These are phyloP conservation scores for Parachaetomium inaequale DNA, from an alignment of 495 filamentous ascomycete genomes.

Conservation along the genomic window DNA sequence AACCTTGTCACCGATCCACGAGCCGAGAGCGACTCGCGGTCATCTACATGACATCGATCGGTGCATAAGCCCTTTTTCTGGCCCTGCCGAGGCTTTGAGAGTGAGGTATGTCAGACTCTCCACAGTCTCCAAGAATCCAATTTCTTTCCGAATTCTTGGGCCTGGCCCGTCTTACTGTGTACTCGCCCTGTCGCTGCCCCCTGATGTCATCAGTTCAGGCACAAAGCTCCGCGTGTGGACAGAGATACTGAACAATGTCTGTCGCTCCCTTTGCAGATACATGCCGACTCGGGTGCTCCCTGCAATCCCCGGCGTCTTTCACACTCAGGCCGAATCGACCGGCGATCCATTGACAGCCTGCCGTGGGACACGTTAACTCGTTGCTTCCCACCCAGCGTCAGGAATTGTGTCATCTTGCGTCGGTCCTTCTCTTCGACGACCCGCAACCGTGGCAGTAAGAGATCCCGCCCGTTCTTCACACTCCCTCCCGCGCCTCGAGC, in stretches of 20 bases:
- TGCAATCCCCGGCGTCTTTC: slow-evolving; percentile 54
- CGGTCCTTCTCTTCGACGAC: slow-evolving; percentile 40
- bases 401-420: slow-evolving; percentile 51
- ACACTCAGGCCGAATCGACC: slow-evolving; percentile 42
- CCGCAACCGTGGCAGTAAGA: slow-evolving; percentile 65
- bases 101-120: slow-evolving; percentile 31
- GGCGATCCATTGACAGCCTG: slow-evolving; percentile 45
- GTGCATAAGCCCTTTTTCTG: slow-evolving; percentile 31
- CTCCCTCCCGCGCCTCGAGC: slow-evolving; percentile 12
- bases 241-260: slow-evolving; percentile 21
- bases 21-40: slow-evolving; percentile 13
- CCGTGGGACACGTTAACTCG: slow-evolving; percentile 71
- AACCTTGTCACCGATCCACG: slow-evolving; percentile 9
- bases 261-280: slow-evolving; percentile 46
- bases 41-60: slow-evolving; percentile 36
- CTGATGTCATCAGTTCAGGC: slow-evolving; percentile 32
- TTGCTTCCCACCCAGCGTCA: slow-evolving; percentile 55
- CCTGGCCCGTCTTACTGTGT: slow-evolving; percentile 15
- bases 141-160: slow-evolving; percentile 21
- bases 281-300: slow-evolving; percentile 37
- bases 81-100: slow-evolving; percentile 34
- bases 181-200: slow-evolving; percentile 8
- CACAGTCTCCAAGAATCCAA: slow-evolving; percentile 22
- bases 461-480: slow-evolving; percentile 35
- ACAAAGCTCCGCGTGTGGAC: slow-evolving; percentile 30